These are phyloP conservation scores for Penicillium alfredii DNA, from an alignment of 495 filamentous ascomycete species.

Conservation along the genomic window DNA sequence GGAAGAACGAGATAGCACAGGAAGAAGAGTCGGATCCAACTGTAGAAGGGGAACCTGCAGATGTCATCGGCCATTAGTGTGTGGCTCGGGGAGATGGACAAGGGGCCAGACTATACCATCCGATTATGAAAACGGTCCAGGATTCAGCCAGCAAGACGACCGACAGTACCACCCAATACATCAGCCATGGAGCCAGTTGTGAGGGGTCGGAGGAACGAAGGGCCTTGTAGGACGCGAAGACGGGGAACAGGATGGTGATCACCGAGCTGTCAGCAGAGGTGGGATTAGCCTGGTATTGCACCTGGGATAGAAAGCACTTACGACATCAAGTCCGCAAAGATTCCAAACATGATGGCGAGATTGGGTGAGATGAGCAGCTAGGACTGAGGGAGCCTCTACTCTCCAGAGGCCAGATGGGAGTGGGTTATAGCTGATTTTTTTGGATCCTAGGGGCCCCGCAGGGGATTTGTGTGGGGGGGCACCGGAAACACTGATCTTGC, in stretches of 20 bases:
- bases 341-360: conserved; percentile 62
- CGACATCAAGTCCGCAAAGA: conserved; percentile 75
- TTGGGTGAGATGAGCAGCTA: no score
- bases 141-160: conserved; percentile 77
- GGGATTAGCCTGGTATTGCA: conserved; percentile 34
- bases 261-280: conserved; percentile 48
- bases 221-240: conserved; percentile 97
- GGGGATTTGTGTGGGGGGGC: no score
- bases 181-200: conserved; percentile 94
- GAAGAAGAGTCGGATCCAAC: conserved; percentile 80
- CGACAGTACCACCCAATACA: conserved; percentile 96
- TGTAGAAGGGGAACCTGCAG: conserved; percentile 82
- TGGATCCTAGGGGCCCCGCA: no score
- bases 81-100: not conserved
- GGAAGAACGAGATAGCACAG: conserved; percentile 96
- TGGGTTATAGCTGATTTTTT: not conserved
- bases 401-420: not conserved
- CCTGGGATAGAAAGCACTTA: conserved; percentile 38
- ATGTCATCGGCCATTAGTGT: conserved; percentile 5
- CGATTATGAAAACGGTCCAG: conserved; percentile 77
- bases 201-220: conserved; percentile 87
- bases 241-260: conserved; percentile 87
- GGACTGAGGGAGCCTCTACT: not conserved
- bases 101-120: conserved; percentile 50
- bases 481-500: no score